These are phyloP conservation scores for Scheffersomyces parashehatae DNA, from an alignment of 1,139 yeast species.

Conservation along the genomic window DNA sequence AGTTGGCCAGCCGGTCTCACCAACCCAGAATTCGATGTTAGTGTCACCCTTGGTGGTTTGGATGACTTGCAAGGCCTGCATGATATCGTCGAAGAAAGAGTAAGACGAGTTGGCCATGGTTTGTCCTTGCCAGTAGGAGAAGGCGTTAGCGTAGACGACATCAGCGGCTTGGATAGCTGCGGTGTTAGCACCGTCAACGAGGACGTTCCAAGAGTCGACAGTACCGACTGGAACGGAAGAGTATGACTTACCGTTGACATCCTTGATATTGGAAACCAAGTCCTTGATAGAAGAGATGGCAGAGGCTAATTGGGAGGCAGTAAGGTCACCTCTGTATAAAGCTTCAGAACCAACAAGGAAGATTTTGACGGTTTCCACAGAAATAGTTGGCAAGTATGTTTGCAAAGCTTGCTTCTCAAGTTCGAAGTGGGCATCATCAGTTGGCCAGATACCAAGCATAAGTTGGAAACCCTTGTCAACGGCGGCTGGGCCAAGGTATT, in stretches of 20 bases:
- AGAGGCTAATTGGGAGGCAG: conserved; percentile 66
- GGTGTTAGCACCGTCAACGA: conserved; percentile 72
- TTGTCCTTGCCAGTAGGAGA: conserved; percentile 99
- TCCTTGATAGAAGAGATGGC: conserved; percentile 61
- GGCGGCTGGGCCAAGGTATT: conserved; percentile 83
- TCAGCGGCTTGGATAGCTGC: conserved; percentile 81
- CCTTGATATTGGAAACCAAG: conserved; percentile 59
- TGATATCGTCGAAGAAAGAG: conserved; percentile 92
- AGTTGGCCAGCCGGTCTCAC: conserved; percentile 99
- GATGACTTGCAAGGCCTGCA: conserved; percentile 89
- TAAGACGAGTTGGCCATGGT: conserved; percentile 75
- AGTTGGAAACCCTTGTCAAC: conserved; percentile 71
- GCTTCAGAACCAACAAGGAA: conserved; percentile 92
- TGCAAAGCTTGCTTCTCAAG: conserved; percentile 71
- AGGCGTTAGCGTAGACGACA: conserved; percentile 87
- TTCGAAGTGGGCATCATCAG: conserved; percentile 68
- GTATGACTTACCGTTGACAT: conserved; percentile 80
- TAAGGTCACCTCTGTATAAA: conserved; percentile 78
- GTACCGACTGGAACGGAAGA: conserved; percentile 77
- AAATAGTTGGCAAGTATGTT: conserved; percentile 68
- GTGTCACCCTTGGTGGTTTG: conserved; percentile 84
- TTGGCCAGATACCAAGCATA: conserved; percentile 90
- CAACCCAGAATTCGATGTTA: conserved; percentile 88
- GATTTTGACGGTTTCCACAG: conserved; percentile 65
- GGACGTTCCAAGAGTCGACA: conserved; percentile 93